phyloP scores from a whole-genome alignment of 23 red algal species.

The Gracilaria vermiculophylla region DNA sequence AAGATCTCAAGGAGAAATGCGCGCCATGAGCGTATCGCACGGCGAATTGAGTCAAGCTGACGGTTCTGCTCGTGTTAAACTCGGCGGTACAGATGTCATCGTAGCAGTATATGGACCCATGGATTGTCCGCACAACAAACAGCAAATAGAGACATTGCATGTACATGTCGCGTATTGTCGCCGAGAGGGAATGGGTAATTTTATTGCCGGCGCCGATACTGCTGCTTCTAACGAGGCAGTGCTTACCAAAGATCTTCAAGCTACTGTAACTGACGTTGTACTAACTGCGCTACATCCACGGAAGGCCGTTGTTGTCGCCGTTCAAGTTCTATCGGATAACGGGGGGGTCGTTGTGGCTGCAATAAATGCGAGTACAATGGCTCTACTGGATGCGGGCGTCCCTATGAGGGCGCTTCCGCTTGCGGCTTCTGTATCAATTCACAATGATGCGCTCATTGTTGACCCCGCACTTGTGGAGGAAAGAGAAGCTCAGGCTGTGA shows the following conservation, averaged over 20 bases:
- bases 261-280: conserved; percentile 21
- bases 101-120: conserved; percentile 84
- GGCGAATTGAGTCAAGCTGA: conserved; percentile 62
- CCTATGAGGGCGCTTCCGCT: conserved; percentile 71
- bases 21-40: conserved; percentile 56
- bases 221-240: neutral
- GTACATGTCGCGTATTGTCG: conserved; percentile 45
- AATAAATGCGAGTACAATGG: conserved; percentile 71
- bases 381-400: conserved; percentile 75
- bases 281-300: conserved; percentile 7
- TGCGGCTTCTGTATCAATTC: conserved; percentile 32
- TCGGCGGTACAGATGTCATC: conserved; percentile 74
- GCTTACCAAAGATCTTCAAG: conserved; percentile 13
- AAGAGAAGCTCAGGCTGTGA: conserved; percentile 31
- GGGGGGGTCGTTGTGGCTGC: conserved; percentile 66
- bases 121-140: conserved; percentile 42
- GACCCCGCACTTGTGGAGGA: conserved; percentile 58
- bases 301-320: conserved; percentile 65
- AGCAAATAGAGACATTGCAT: conserved; percentile 40
- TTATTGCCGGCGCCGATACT: neutral
- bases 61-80: conserved; percentile 57
- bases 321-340: conserved; percentile 79
- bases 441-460: conserved; percentile 34
- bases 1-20: conserved; percentile 54
- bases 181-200: neutral